Conservation (phyloP, 192 early-diverging fungal species). For the Cladochytrium replicatum region DNA sequence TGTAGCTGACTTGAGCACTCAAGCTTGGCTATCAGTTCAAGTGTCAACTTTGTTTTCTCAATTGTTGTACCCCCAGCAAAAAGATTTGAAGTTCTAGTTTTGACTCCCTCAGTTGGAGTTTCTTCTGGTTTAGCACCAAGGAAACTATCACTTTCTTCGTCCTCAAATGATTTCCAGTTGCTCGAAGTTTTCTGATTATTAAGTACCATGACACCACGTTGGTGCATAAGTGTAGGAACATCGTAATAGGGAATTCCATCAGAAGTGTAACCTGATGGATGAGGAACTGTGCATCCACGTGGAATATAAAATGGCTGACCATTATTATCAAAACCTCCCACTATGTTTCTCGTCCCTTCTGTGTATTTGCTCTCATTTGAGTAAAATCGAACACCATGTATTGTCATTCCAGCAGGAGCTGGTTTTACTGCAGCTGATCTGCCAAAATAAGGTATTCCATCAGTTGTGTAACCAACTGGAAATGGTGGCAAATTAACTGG, state of each 20-base stretch:
- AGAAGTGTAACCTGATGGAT: conserved; percentile 41
- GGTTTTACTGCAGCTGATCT: conserved; percentile 36
- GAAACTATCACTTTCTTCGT: too few species aligned
- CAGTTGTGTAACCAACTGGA: conserved; percentile 38
- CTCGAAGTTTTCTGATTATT: conserved; percentile 17
- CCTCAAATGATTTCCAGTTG: conserved; percentile 27
- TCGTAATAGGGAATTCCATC: conserved; percentile 54
- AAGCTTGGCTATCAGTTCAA: conserved; percentile 25
- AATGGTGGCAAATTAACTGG: conserved; percentile 36
- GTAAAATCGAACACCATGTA: conserved; percentile 38
- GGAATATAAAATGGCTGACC: conserved; percentile 52
- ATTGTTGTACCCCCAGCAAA: too few species aligned
- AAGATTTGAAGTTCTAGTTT: neutral
- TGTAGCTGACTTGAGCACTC: conserved; percentile 21
- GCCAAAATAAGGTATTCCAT: conserved; percentile 39
- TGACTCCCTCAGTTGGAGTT: too few species aligned
- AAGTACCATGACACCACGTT: conserved; percentile 36
- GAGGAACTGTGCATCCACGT: conserved; percentile 38
- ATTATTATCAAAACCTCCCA: conserved; percentile 46
- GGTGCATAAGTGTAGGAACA: conserved; percentile 37
- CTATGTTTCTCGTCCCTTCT: conserved; percentile 25
- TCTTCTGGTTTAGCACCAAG: too few species aligned
- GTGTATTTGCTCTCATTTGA: conserved; percentile 20
- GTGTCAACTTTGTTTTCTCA: conserved; percentile 17
- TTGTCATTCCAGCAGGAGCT: conserved; percentile 38